Evolutionary conservation across 257 asterid species (phyloP).

Genomic region (Solanum stenotomum): DNA sequence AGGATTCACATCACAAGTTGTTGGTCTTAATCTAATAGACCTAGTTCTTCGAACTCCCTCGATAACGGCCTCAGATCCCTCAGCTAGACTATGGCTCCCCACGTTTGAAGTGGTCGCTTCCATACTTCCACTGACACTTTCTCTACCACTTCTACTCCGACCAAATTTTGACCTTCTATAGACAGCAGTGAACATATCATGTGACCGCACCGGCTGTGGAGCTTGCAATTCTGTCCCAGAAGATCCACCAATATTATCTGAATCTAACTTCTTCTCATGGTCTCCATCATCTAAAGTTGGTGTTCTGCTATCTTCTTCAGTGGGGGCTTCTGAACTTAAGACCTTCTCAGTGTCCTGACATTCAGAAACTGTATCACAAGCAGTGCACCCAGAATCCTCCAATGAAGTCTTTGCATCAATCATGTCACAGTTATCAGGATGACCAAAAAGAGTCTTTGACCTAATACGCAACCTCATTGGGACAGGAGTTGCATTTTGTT

Average conservation of each 20-base stretch:
- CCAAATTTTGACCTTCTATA: slow-evolving; percentile 66
- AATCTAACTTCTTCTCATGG: slow-evolving; percentile 19
- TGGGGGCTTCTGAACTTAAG: slow-evolving; percentile 19
- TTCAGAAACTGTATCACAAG: slow-evolving; percentile 14
- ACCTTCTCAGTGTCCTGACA: slow-evolving; percentile 13
- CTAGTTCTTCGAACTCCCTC: slow-evolving; percentile 71
- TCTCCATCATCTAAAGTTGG: slow-evolving; percentile 25
- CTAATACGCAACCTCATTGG: slow-evolving; percentile 63
- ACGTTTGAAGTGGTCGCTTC: slow-evolving; percentile 58
- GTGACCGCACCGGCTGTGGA: slow-evolving; percentile 40
- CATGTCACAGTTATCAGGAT: slow-evolving; percentile 26
- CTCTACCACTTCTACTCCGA: slow-evolving; percentile 47
- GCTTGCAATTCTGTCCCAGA: slow-evolving; percentile 33
- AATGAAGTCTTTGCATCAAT: slow-evolving; percentile 16
- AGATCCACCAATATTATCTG: slow-evolving; percentile 34
- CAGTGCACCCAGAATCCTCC: slow-evolving; percentile 23
- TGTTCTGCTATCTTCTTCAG: slow-evolving; percentile 11
- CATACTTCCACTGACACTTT: slow-evolving; percentile 29
- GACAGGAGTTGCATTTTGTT: slow-evolving; percentile 28
- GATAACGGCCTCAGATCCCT: slow-evolving; percentile 28
- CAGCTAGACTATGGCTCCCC: slow-evolving; percentile 29
- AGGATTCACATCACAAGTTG: slow-evolving; percentile 31
- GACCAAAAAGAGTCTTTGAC: slow-evolving; percentile 39
- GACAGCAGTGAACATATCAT: slow-evolving; percentile 60
- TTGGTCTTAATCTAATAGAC: slow-evolving; percentile 52